phyloP scores from a whole-genome alignment of 106 monocot genomes.

The Alisma plantagoaquatica region DNA sequence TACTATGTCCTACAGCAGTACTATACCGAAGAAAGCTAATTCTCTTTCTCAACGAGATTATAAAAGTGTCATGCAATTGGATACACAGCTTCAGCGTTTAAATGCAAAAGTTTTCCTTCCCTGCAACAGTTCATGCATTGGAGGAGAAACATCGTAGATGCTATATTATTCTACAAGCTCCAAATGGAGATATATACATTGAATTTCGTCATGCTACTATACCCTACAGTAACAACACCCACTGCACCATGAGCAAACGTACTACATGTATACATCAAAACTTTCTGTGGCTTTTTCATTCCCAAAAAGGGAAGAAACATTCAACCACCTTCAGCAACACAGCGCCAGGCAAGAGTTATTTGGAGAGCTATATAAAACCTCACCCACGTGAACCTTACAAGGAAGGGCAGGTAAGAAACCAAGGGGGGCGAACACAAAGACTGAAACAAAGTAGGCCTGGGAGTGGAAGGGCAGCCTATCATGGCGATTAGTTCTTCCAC shows the following conservation, averaged over 20 bases:
- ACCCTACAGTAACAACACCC: neutral
- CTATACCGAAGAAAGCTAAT: no score
- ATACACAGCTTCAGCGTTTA: no score
- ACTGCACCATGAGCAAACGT: neutral
- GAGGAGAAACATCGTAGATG: no score
- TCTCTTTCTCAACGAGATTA: no score
- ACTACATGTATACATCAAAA: slow-evolving; percentile 11
- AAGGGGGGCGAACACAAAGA: slow-evolving; percentile 5
- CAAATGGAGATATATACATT: no score
- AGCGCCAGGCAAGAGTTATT: slow-evolving; percentile 23
- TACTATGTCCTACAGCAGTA: no score
- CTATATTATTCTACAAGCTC: no score
- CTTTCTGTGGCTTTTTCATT: neutral
- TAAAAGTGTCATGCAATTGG: no score
- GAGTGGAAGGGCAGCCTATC: slow-evolving; percentile 46
- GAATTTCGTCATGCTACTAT: no score
- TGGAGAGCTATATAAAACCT: slow-evolving; percentile 36
- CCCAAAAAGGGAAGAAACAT: no score
- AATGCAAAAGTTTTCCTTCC: no score
- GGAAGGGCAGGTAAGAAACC: slow-evolving; percentile 11
- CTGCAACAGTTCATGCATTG: no score
- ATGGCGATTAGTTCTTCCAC: slow-evolving; percentile 59
- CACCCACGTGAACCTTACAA: slow-evolving; percentile 33
- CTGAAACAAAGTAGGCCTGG: slow-evolving; percentile 42
- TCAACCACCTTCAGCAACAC: slow-evolving; percentile 5